Base-by-base conservation (phyloP, 306 rosid species). In the Mimosa bimucronata region DNA sequence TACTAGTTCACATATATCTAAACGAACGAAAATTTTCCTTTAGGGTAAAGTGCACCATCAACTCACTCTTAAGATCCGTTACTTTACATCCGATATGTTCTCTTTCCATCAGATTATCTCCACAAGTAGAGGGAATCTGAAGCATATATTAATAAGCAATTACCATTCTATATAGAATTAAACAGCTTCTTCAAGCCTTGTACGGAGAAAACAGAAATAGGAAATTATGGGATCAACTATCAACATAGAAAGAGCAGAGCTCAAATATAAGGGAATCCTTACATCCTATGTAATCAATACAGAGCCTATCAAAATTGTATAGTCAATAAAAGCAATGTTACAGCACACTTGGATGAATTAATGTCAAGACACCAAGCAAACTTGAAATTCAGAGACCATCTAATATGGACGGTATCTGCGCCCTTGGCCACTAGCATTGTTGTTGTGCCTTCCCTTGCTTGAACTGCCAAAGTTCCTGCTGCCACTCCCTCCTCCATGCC, bases 371-470 rank as follows among this genome's bases (percentile, higher is more conserved):
- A 45, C 12, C 28, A 13, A 64, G 73, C 2, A 57, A 66, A 19
- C 53, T 62, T 80, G 38, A 61, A 65, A 80, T 37, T 66, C 26
- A 66, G 40, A 55, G 38, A 76, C 69, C 73, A 73, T 61, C 78
- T 88, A 95, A 82, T 95, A 95, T 8, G 98, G 98, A 44, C 91
- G 92, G 74, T 92, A 92, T 82, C 97, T 90, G 70, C 90, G 94
- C 80, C 98, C 98, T 65, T 78, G 88, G 73, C 95, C 90, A 73
- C 88, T 29, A 57, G 82, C 89, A 73, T 89, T 85, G 80, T 70
- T 73, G 69, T 90, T 86, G 38, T 34, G 5, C 82, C 95, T 90
- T 76, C 98, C 97, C 78, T 85, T 88, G 69, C 85, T 87, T 77
- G 94, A 89, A 82, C 89, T 75, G 79, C 97, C 83, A 2, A 81